Evolutionary conservation across 176 grass and related monocot species (phyloP), one percentile per base, ranked within the genome.

Genomic region (Ensete glaucum): DNA sequence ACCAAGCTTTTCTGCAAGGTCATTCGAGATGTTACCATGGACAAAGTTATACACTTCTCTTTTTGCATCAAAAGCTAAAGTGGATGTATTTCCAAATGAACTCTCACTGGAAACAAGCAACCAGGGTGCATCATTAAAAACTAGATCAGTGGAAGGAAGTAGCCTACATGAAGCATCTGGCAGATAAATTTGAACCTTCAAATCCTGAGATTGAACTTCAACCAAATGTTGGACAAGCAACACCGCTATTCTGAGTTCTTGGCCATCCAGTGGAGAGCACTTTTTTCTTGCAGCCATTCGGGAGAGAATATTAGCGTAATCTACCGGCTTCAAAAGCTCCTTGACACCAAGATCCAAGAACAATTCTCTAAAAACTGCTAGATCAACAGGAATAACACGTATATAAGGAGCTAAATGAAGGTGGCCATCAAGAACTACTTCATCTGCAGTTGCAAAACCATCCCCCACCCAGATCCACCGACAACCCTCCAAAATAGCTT

Each of bases 381-480:
- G 83, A 87, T 97, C 93, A 78, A 93, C 83, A 52, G 93, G 93
- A 85, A 97, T 90, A 74, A 97, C 90, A 73, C 90, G 90, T 73
- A 97, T 97, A 74, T 92, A 97, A 56, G 93, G 93, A 48, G 90
- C 79, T 27, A 97, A 81, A 78, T 97, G 93, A 82, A 97, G 90
- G 75, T 97, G 90, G 13, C 93, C 90, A 81, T 79, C 87, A 65
- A 97, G 83, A 88, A 97, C 90, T 84, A 97, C 93, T 84, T 97
- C 93, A 62, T 93, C 90, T 20, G 75, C 81, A 84, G 87, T 87
- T n/a, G 90, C 90, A 81, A 93, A 97, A 74, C 93, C 93, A 78
- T 97, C 93, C 49, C 93, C 93, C 60, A 97, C 93, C 93, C 93
- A 97, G 83, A 97, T 90, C 93, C 93, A 97, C 82, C 93, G 84